Conservation (phyloP, 176 grass and related monocot genomes). For the Cenchrus purpureus region DNA sequence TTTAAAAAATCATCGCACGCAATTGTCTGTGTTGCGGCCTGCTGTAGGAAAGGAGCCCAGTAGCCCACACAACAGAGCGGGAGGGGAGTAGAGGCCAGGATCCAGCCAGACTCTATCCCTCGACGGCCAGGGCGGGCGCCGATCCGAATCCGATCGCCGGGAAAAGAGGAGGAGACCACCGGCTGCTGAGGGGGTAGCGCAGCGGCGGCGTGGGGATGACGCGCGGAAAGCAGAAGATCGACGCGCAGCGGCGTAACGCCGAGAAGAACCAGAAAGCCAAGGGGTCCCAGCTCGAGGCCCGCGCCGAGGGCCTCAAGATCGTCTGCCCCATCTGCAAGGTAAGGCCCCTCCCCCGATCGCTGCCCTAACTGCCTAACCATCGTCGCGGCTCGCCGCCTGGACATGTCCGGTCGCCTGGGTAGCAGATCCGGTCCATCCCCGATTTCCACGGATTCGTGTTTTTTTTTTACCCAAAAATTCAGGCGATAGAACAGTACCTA, state of each 20-base stretch:
- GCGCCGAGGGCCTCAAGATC: constrained; percentile 91
- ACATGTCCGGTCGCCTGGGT: neutral
- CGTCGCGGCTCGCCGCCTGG: neutral
- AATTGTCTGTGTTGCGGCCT: too few relatives aligned
- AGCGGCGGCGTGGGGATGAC: constrained; percentile 57
- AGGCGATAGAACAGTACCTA: neutral
- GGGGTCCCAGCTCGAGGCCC: constrained; percentile 92
- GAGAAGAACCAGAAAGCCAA: constrained; percentile 93
- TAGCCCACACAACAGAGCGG: too few relatives aligned
- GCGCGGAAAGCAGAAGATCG: constrained; percentile 99
- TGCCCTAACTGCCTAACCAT: neutral
- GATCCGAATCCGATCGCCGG: constrained; percentile 23
- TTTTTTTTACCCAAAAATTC: neutral
- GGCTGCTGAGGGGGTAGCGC: neutral
- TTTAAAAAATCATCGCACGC: too few relatives aligned
- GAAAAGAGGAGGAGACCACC: too few relatives aligned
- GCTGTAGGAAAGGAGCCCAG: too few relatives aligned
- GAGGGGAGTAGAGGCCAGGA: too few relatives aligned
- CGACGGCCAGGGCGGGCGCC: neutral
- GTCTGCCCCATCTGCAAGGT: constrained; percentile 97
- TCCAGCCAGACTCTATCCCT: neutral
- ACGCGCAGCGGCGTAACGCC: constrained; percentile 81
- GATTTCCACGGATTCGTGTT: neutral
- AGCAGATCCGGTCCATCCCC: neutral
- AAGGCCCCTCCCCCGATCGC: neutral